Evolutionary conservation across 108 stramenopile species (phyloP).

Genomic region (Pseudonitzschia multiseries): DNA sequence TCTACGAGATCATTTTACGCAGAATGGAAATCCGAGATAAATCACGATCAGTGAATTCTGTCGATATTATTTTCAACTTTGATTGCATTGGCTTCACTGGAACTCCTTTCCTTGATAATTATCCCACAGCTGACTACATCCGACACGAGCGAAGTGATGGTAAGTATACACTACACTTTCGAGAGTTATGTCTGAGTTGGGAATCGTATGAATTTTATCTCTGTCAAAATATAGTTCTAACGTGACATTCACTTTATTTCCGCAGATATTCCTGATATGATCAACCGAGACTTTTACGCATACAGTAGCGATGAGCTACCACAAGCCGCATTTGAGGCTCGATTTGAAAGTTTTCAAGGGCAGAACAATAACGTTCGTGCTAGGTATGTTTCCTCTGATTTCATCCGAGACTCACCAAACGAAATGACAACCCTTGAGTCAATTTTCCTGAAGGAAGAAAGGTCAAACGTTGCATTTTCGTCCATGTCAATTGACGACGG

Average conservation of each 20-base stretch:
- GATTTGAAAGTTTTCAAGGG: constrained; percentile 32
- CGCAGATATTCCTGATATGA: constrained; percentile 27
- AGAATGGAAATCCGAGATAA: constrained; percentile 39
- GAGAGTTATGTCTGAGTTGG: neutral
- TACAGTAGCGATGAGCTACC: constrained; percentile 24
- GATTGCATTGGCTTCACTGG: constrained; percentile 42
- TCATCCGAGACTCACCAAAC: constrained; percentile 23
- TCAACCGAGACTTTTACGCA: constrained; percentile 36
- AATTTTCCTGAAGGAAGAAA: constrained; percentile 24
- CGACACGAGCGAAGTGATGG: constrained; percentile 30
- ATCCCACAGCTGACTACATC: constrained; percentile 37
- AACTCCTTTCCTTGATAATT: constrained; percentile 39
- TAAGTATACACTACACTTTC: neutral
- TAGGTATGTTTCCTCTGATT: constrained; percentile 35
- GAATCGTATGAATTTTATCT: neutral
- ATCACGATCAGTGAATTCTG: constrained; percentile 27
- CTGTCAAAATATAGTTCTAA: neutral
- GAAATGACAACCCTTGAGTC: constrained; percentile 36
- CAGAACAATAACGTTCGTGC: constrained; percentile 31
- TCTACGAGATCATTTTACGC: constrained; percentile 31
- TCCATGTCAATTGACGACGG: constrained; percentile 13
- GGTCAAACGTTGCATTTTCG: constrained; percentile 4
- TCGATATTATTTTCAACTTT: constrained; percentile 43
- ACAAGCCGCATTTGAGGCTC: constrained; percentile 21
- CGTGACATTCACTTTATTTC: neutral